Conservation (phyloP, 768 basidiomycete species). For the Paxillus ammoniavirescens region DNA sequence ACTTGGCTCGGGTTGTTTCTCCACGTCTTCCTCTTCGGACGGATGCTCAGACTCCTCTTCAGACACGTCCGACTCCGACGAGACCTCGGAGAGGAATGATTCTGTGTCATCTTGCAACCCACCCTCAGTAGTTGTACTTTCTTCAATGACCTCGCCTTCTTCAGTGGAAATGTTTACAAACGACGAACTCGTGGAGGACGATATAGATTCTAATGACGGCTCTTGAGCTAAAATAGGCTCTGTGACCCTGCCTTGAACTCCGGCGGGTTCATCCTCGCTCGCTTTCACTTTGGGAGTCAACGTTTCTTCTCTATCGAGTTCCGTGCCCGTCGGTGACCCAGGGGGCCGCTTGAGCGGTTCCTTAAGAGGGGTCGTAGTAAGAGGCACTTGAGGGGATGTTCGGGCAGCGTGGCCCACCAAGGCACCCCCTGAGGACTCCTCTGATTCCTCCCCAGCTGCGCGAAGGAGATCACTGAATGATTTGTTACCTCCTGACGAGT, state of each 20-base stretch:
- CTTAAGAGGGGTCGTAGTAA: slow-evolving; percentile 16
- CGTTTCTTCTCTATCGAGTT: not conserved
- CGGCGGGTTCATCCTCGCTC: not conserved
- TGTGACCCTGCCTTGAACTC: slow-evolving; percentile 8
- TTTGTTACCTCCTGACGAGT: slow-evolving; percentile 43
- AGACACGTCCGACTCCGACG: slow-evolving; percentile 32
- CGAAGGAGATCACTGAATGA: slow-evolving; percentile 67
- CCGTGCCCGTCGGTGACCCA: not conserved
- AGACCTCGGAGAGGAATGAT: slow-evolving; percentile 25
- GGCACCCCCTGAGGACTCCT: slow-evolving; percentile 21
- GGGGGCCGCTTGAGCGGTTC: slow-evolving; percentile 7
- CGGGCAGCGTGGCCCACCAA: slow-evolving; percentile 3
- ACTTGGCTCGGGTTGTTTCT: slow-evolving; percentile 22
- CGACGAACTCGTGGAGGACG: slow-evolving; percentile 44
- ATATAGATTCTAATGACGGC: slow-evolving; percentile 33
- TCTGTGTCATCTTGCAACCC: slow-evolving; percentile 35
- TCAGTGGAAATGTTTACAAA: slow-evolving; percentile 43
- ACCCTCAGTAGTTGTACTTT: slow-evolving; percentile 28
- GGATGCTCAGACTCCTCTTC: slow-evolving; percentile 27
- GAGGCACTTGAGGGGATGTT: not conserved
- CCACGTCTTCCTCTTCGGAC: slow-evolving; percentile 14
- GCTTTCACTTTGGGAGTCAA: not conserved
- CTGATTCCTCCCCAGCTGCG: slow-evolving; percentile 29
- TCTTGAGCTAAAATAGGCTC: slow-evolving; percentile 8
- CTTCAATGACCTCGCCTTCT: slow-evolving; percentile 28